Evolutionary conservation across 805 yeast genomes (phyloP), one percentile per base, ranked within the genome.

Genomic region (Candida methanosorbosa): DNA sequence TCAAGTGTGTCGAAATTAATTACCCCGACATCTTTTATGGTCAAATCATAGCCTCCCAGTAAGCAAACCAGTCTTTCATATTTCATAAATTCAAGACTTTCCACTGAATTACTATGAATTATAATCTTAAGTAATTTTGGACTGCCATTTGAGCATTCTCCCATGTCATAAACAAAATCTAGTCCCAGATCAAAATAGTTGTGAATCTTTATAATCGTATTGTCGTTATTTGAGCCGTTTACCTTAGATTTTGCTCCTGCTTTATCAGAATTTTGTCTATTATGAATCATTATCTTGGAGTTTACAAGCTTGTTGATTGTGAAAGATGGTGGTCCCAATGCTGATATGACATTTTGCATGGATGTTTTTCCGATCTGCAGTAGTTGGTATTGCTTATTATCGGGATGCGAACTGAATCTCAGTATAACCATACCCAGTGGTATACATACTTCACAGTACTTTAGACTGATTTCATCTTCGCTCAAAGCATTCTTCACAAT

Each of bases 261-360:
- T 26, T 19, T 33, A 27, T n/a, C 38, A 30, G 16, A 42, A 35
- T 38, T 36, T 35, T 43, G 34, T 33, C 29, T 20, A 25, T 18
- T 32, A 29, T 21, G 46, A 63, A 25, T 56, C 58, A 48, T 62
- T 73, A 24, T 64, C 70, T 31, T 52, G 2, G 52, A 46, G 40
- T 68, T 74, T 33, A 61, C 59, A 40, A 18, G 9, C 12, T 68
- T 69, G 39, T 60, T 54, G 39, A 73, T 63, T 4, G 58, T 60
- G 30, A 70, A 78, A 31, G 72, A 72, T 0, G 83, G 81, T 2
- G 78, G 75, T 0, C 82, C 82, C 16, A 76, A 50, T 0, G 55
- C 45, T 15, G 57, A 51, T 7, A 75, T 42, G 1, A 73, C 52
- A 17, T 67, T 70, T 41, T 70, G 76, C 54, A 74, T 73, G 1